Base-by-base conservation (phyloP, 2,329 filamentous ascomycete species). In the Ophiosphaerella narmari region DNA sequence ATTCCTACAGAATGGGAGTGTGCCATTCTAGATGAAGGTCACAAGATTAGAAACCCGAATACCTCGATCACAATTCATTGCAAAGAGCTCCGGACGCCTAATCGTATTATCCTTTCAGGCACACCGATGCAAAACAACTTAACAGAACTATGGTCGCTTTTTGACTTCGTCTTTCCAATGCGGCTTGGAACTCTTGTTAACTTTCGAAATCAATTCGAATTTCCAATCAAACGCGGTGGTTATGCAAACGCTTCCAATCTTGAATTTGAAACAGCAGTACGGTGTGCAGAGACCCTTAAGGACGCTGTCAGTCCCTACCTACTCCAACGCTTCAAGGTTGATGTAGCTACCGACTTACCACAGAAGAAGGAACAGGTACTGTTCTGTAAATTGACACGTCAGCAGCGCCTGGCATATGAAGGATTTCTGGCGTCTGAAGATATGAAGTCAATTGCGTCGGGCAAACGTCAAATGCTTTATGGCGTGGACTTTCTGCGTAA, bases 81-180 rank as follows among this genome's bases (percentile, higher is more conserved):
- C 80, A 99, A 99, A 70, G 90, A 97, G 71, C 77, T 99, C 9
- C 87, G 89, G 31, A 99, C 94, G 0, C 84, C 89, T 0, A 94
- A 97, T 63, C 85, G 95, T 18, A 82, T 97, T 55, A 97, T 99
- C 51, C 79, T 99, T 1, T 97, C 95, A 0, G 94, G 94, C 5
- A 99, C 94, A 0, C 95, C 95, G 0, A 95, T 99, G 80, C 95
- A 99, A 72, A 99, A 99, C 72, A 97, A 97, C 56, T 76, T 99
- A 23, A 87, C 89, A 0, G 95, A 99, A 70, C 78, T 99, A 0
- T 99, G 94, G 93, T 97, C 93, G 0, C 77, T 99, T 0, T 97
- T 99, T 67, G 95, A 99, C 70, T 99, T 99, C 67, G 88, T 97
- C 49, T 97, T 91, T 55, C 94, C 95, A 0, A 97, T 97, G 90